A percentile compares a stretch with the other conserved stretches of the same genome.
Conservation (phyloP, 345 rosid species). For the Gossypium australe region DNA sequence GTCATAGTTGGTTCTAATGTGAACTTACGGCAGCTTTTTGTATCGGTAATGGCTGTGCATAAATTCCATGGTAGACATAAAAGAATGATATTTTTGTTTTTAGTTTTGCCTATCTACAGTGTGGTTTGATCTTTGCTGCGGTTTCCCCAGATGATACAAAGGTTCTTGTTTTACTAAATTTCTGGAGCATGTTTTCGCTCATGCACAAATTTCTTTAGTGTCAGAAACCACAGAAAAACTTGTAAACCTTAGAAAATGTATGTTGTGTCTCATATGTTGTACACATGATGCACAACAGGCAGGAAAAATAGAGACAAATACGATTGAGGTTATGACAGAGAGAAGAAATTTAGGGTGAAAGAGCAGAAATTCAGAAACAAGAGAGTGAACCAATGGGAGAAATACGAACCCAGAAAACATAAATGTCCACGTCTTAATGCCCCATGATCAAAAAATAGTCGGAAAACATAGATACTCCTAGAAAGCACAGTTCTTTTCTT, state of each 20-base stretch:
- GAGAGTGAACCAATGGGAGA: neutral
- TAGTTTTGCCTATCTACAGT: neutral
- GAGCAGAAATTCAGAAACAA: neutral
- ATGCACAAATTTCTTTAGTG: neutral
- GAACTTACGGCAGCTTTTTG: neutral
- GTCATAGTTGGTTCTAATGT: neutral
- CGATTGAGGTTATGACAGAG: neutral
- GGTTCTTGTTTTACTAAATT: neutral
- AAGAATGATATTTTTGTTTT: neutral
- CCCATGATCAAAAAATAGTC: neutral
- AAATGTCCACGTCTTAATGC: neutral
- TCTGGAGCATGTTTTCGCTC: neutral
- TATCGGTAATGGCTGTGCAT: neutral
- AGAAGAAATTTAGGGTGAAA: neutral
- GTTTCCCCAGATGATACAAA: neutral
- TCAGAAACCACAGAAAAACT: neutral
- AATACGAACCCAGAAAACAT: neutral
- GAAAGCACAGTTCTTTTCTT: neutral
- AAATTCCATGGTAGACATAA: neutral
- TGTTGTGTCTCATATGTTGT: neutral
- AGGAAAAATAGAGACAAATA: neutral
- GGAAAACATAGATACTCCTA: neutral
- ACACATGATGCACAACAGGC: neutral
- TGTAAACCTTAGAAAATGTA: neutral
- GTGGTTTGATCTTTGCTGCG: constrained; percentile 4